Evolutionary conservation across 805 yeast species (phyloP).

Genomic region (Kazachstania viticola): DNA sequence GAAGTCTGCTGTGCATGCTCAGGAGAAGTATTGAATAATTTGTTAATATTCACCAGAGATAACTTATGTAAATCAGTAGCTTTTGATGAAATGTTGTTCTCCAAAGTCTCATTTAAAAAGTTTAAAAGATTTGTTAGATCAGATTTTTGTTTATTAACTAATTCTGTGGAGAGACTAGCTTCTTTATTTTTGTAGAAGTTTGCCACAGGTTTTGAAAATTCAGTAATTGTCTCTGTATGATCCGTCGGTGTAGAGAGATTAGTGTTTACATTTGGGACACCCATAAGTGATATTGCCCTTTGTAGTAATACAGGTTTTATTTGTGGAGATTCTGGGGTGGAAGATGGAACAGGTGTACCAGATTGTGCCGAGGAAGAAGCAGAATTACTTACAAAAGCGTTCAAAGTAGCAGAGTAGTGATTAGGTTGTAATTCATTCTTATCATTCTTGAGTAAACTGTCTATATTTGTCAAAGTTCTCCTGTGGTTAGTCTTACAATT

Average conservation of each 20-base stretch:
- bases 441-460: not conserved
- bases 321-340: not conserved
- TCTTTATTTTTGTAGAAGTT: constrained; percentile 6
- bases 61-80: constrained; percentile 21
- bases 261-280: not conserved
- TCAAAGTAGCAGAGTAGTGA: constrained; percentile 11
- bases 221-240: not conserved
- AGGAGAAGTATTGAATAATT: constrained; percentile 8
- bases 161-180: constrained; percentile 9
- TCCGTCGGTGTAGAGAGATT: not conserved
- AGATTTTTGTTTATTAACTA: constrained; percentile 12
- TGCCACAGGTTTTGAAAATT: not conserved
- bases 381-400: constrained; percentile 15
- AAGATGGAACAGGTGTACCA: not conserved
- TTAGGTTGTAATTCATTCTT: not conserved
- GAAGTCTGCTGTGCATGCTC: constrained; percentile 4
- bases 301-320: constrained; percentile 1
- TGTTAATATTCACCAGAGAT: constrained; percentile 20
- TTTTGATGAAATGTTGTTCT: constrained; percentile 14
- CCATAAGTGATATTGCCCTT: constrained; percentile 1
- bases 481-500: constrained; percentile 1
- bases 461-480: constrained; percentile 4
- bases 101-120: constrained; percentile 18
- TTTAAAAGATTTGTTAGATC: constrained; percentile 15
- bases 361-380: not conserved